phyloP scores from a whole-genome alignment of 2,329 filamentous ascomycete species.

The Arthrobotrys musiformis region DNA sequence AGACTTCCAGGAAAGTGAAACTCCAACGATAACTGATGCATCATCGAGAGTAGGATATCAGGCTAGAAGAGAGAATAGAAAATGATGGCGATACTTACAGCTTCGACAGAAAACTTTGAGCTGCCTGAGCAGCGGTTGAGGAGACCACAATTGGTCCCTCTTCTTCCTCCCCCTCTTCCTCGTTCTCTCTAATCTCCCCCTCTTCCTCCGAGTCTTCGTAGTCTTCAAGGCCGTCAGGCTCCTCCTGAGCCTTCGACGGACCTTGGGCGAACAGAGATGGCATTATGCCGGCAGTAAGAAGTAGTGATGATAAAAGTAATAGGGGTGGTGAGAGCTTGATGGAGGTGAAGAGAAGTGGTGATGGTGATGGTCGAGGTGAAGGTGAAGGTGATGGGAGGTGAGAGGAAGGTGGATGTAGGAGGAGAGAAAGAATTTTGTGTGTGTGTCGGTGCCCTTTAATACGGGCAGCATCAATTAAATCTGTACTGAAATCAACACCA shows the following conservation, averaged over 20 bases:
- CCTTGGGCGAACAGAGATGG: background rate
- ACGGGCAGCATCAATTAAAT: too few species aligned
- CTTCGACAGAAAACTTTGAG: background rate
- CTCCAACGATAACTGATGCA: background rate
- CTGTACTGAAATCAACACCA: background rate
- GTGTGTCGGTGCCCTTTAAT: background rate
- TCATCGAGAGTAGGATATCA: background rate
- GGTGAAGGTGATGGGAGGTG: background rate
- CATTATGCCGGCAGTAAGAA: background rate
- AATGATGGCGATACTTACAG: background rate
- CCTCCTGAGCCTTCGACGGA: background rate
- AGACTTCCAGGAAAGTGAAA: background rate
- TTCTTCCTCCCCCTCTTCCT: background rate
- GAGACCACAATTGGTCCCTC: background rate
- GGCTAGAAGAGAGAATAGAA: background rate
- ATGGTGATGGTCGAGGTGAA: background rate
- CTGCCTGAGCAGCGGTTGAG: background rate
- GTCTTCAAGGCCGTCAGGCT: conserved; percentile 19
- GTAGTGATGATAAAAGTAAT: background rate
- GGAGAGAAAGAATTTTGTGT: background rate
- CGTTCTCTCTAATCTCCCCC: background rate
- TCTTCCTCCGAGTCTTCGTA: conserved; percentile 5
- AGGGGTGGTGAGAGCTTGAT: background rate
- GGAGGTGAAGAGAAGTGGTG: background rate
- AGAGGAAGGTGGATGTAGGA: background rate